Evolutionary conservation across 257 asterid species (phyloP), one percentile per base, ranked within the genome.

Genomic region (Nyctanthes arbortristis): DNA sequence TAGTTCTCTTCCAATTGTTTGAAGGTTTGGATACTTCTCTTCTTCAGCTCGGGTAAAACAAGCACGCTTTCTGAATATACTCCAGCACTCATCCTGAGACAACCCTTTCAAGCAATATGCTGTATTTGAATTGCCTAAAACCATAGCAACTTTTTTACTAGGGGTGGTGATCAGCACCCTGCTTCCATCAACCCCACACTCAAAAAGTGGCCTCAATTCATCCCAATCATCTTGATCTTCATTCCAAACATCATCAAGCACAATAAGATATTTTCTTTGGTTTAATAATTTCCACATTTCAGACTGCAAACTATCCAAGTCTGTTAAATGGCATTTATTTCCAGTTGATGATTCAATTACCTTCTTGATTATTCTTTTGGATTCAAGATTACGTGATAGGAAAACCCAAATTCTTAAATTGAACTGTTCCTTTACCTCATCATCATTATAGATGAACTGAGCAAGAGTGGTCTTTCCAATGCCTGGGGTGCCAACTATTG

Each of bases 161-260:
- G 57, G 57, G 11, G 77, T 65, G 1, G 82, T 78, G 30, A 78
- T 60, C 14, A 78, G 70, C 12, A 78, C 56, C 66, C 45, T 69
- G 39, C 82, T 73, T 60, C 76, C 82, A 33, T 73, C 73, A 18
- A 7, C 35, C 5, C 82, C 76, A 4, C 60, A 31, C 4, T 47
- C 32, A 58, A 78, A 69, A 43, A 78, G 34, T 14, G 12, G 24
- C 60, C 64, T 30, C 72, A 74, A 24, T 66, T 64, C 56, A 66
- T 43, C 73, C 77, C 72, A 66, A 31, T 73, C 77, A 47, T 73
- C 79, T 7, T 31, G 67, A 20, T 69, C 76, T 47, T 65, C 67
- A 20, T 49, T 69, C 82, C 82, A 78, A 14, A 73, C 79, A 39
- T 78, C 82, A 31, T 78, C 82, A 10, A 78, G 78, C 61, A 78